Evolutionary conservation across 2,329 filamentous ascomycete genomes (phyloP).

Genomic region (Endocalyx cinctus): DNA sequence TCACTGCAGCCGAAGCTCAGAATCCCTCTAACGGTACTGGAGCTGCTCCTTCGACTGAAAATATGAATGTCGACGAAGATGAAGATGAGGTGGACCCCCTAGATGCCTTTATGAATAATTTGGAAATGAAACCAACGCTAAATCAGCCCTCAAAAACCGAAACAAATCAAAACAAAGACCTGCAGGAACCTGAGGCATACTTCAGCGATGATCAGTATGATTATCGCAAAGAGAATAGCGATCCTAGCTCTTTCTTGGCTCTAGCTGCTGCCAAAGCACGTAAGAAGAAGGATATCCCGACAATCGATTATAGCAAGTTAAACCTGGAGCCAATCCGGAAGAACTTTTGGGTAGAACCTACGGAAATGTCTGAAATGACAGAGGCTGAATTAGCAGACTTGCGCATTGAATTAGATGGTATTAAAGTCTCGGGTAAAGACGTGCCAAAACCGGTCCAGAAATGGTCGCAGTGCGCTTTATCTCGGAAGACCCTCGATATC

Average conservation of each 20-base stretch:
- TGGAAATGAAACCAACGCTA: conserved; percentile 40
- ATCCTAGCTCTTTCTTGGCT: conserved; percentile 45
- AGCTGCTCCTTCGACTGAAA: conserved; percentile 27
- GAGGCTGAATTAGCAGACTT: conserved; percentile 79
- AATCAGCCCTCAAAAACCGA: conserved; percentile 26
- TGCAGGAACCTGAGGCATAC: conserved; percentile 73
- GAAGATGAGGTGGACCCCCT: conserved; percentile 77
- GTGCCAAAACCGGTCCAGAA: conserved; percentile 92
- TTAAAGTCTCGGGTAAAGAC: conserved; percentile 85
- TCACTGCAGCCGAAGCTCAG: conserved; percentile 18
- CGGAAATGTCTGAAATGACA: conserved; percentile 76
- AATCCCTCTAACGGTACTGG: conserved; percentile 18
- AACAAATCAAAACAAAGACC: conserved; percentile 42
- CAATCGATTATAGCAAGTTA: conserved; percentile 80
- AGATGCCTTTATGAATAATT: conserved; percentile 91
- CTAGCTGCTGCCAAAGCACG: conserved; percentile 55
- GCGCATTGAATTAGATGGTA: conserved; percentile 85
- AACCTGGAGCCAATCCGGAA: conserved; percentile 84
- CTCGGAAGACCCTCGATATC: conserved; percentile 80
- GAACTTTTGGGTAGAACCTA: conserved; percentile 89
- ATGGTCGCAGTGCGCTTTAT: conserved; percentile 92
- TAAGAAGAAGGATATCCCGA: conserved; percentile 95
- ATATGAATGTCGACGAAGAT: conserved; percentile 61
- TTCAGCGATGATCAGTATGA: conserved; percentile 80
- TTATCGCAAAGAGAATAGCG: conserved; percentile 43